A percentile compares a stretch with the other conserved stretches of the same genome.
Conservation (phyloP, 2,329 filamentous ascomycete genomes). For the Epichloe baconii region DNA sequence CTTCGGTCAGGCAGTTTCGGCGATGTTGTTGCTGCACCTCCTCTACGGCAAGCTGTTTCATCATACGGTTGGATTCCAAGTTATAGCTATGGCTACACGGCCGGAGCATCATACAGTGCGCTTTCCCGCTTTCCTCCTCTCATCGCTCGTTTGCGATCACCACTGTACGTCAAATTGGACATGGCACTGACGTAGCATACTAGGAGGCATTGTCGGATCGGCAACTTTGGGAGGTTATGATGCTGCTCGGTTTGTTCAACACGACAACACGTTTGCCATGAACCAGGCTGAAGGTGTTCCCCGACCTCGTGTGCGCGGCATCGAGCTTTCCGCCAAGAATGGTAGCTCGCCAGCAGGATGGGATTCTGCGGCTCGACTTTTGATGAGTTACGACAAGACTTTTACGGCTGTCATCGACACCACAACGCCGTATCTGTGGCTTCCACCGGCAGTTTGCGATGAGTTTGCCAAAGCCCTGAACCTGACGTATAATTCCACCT, state of each 20-base stretch:
- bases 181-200: neutral
- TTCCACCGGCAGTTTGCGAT: conserved; percentile 47
- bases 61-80: conserved; percentile 50
- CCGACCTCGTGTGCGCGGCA: conserved; percentile 46
- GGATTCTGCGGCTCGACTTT: conserved; percentile 22
- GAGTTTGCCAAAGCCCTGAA: conserved; percentile 51
- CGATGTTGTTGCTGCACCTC: conserved; percentile 33
- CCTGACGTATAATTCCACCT: conserved; percentile 49
- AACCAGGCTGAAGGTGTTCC: conserved; percentile 41
- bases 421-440: conserved; percentile 50
- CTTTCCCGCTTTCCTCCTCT: neutral
- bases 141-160: neutral
- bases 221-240: conserved; percentile 63
- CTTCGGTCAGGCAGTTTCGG: conserved; percentile 41
- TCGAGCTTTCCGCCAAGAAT: conserved; percentile 27
- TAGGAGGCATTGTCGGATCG: conserved; percentile 33
- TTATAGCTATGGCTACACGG: conserved; percentile 63
- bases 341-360: conserved; percentile 22
- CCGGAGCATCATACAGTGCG: conserved; percentile 59
- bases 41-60: conserved; percentile 45
- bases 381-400: conserved; percentile 33
- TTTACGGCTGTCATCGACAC: conserved; percentile 47
- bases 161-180: neutral
- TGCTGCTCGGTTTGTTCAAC: conserved; percentile 43
- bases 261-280: conserved; percentile 47